These are phyloP conservation scores for Geranium incanum DNA, from an alignment of 441 rosid genomes.

Conservation along the genomic window DNA sequence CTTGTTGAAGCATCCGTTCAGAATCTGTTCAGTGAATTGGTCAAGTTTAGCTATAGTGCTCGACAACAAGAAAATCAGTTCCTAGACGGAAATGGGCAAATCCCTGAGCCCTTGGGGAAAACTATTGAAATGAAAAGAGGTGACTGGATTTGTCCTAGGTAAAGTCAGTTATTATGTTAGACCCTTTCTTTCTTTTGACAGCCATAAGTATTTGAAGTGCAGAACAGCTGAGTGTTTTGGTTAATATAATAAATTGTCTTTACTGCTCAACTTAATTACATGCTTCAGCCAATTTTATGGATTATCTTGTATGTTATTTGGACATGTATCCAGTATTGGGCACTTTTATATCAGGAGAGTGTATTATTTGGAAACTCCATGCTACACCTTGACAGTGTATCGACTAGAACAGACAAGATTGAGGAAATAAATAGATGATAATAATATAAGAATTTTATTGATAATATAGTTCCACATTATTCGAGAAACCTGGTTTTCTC, in stretches of 20 bases:
- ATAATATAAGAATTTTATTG: no score
- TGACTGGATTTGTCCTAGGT: conserved; percentile 89
- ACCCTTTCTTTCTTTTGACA: conserved; percentile 7
- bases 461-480: no score
- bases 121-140: conserved; percentile 74
- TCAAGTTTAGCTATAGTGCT: conserved; percentile 33
- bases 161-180: conserved; percentile 11
- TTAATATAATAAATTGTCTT: neutral
- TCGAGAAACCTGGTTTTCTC: no score
- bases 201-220: neutral
- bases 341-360: neutral
- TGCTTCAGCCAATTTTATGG: neutral
- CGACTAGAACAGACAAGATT: no score
- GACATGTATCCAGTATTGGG: neutral
- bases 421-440: no score
- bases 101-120: conserved; percentile 31
- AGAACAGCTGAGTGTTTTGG: neutral
- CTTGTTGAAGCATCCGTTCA: conserved; percentile 51
- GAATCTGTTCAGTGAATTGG: conserved; percentile 51
- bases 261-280: neutral
- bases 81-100: conserved; percentile 37
- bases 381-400: no score
- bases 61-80: conserved; percentile 32
- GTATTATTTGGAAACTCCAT: neutral
- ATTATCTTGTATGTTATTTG: neutral